Percentiles rank a stretch among this genome's conserved stretches.
phyloP scores from a whole-genome alignment of 2,329 filamentous ascomycete genomes.

The Talaromyces rugulosus region DNA sequence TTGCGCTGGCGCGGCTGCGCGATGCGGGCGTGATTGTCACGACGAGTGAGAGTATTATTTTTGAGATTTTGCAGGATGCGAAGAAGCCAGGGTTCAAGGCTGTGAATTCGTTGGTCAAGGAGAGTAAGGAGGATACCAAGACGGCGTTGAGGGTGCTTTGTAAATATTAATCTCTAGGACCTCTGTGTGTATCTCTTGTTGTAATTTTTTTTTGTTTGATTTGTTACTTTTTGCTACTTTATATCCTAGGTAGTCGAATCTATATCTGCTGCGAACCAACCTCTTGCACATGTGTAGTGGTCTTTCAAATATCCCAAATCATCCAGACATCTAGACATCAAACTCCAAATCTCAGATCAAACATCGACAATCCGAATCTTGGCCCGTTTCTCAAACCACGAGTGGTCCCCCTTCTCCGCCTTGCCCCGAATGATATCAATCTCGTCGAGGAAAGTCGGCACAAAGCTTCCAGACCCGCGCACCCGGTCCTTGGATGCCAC shows the following conservation, averaged over 20 bases:
- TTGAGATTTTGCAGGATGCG: conserved; percentile 85
- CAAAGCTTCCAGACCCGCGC: conserved; percentile 78
- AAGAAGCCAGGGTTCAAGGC: conserved; percentile 64
- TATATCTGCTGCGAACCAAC: not conserved
- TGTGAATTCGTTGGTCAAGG: conserved; percentile 74
- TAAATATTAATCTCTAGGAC: conserved; percentile 46
- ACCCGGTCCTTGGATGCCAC: conserved; percentile 56
- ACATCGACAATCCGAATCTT: conserved; percentile 31
- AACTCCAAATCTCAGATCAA: conserved; percentile 3
- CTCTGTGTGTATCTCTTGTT: not conserved
- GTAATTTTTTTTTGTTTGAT: not conserved
- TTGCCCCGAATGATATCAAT: conserved; percentile 45
- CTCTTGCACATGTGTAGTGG: too few species aligned
- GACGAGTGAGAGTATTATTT: conserved; percentile 83
- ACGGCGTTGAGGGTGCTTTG: conserved; percentile 62
- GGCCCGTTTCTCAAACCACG: conserved; percentile 33
- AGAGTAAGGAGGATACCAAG: conserved; percentile 66
- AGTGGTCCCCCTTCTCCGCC: conserved; percentile 27
- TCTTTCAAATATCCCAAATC: too few species aligned
- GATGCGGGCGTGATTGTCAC: conserved; percentile 75
- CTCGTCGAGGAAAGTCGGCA: conserved; percentile 78
- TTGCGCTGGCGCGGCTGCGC: conserved; percentile 73
- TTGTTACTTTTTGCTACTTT: not conserved
- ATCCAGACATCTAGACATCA: not conserved
- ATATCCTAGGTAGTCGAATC: not conserved